Evolutionary conservation across 371 early-diverging fungal genomes (phyloP).

Genomic region (Apophysomyces elegans): DNA sequence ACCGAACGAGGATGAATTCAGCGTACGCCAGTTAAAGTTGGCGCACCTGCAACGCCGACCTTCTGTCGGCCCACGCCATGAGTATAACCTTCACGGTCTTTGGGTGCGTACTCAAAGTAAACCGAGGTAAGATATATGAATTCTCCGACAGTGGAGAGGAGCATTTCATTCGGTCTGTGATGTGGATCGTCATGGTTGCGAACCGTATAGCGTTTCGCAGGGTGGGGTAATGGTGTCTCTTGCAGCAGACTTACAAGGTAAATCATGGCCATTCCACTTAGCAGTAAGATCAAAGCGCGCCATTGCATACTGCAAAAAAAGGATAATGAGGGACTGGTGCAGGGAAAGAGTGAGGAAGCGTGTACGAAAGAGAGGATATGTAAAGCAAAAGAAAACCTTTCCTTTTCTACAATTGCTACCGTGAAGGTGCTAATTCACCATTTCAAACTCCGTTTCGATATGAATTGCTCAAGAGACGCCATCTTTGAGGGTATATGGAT

Average conservation of each 20-base stretch:
- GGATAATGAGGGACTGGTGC: conserved; percentile 1
- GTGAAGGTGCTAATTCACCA: too few species aligned
- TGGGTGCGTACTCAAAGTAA: conserved; percentile 23
- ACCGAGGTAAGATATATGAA: conserved; percentile 41
- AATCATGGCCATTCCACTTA: conserved; percentile 38
- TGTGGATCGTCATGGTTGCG: conserved; percentile 17
- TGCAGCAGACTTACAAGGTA: conserved; percentile 42
- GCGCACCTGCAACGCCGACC: conserved; percentile 26
- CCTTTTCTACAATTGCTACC: too few species aligned
- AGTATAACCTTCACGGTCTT: conserved; percentile 8
- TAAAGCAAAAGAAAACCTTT: too few species aligned
- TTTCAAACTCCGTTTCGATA: too few species aligned
- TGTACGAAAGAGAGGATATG: neutral
- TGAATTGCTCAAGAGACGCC: too few species aligned
- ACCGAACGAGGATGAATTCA: neutral
- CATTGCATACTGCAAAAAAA: conserved; percentile 43
- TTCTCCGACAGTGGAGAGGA: conserved; percentile 29
- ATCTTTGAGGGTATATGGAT: too few species aligned
- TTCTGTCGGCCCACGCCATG: conserved; percentile 33
- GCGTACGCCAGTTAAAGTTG: conserved; percentile 2
- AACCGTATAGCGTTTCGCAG: conserved; percentile 30
- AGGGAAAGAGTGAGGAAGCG: conserved; percentile 3
- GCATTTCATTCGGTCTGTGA: conserved; percentile 26
- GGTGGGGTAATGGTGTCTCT: conserved; percentile 46
- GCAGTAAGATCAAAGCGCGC: conserved; percentile 41